These are phyloP conservation scores for Cutaneotrichosporon cyanovorans DNA, from an alignment of 1,284 basidiomycete genomes.

Conservation along the genomic window DNA sequence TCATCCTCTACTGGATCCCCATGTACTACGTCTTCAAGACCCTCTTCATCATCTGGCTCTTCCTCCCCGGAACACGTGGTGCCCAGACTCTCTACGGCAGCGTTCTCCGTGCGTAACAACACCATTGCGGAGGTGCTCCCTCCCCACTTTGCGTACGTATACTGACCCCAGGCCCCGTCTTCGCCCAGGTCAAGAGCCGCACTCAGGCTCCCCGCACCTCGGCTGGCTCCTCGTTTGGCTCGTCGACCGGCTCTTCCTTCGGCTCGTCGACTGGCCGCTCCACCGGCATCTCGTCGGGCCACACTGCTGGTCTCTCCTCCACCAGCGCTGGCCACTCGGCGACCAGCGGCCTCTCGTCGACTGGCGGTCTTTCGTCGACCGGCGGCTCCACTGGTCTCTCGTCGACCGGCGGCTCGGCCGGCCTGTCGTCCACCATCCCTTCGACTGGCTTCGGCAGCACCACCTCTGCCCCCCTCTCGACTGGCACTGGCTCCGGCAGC, in stretches of 20 bases:
- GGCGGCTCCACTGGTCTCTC: not conserved
- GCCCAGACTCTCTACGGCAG: slow-evolving; percentile 62
- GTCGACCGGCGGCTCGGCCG: not conserved
- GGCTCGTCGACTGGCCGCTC: slow-evolving; percentile 1
- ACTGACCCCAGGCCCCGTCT: too few relatives aligned
- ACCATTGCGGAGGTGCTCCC: slow-evolving; percentile 6
- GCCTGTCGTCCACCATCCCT: not conserved
- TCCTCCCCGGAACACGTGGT: slow-evolving; percentile 53
- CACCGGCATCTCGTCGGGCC: not conserved
- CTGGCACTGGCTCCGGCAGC: too few relatives aligned
- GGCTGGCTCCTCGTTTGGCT: slow-evolving; percentile 6
- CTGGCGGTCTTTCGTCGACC: not conserved
- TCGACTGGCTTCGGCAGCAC: not conserved
- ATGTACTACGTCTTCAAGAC: slow-evolving; percentile 88
- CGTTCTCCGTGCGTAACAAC: slow-evolving; percentile 58
- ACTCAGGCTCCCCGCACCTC: slow-evolving; percentile 22
- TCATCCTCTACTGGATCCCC: slow-evolving; percentile 45
- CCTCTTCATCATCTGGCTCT: slow-evolving; percentile 68
- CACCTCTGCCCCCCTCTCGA: too few relatives aligned
- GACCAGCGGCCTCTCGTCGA: not conserved
- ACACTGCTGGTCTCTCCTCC: too few relatives aligned
- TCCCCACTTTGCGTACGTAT: too few relatives aligned
- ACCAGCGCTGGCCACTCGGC: too few relatives aligned
- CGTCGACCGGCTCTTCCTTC: slow-evolving; percentile 2
- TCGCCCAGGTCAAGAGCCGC: slow-evolving; percentile 21